These are phyloP conservation scores for Dysphania ambrosioides DNA, from an alignment of 148 eudicot genomes.

Conservation along the genomic window DNA sequence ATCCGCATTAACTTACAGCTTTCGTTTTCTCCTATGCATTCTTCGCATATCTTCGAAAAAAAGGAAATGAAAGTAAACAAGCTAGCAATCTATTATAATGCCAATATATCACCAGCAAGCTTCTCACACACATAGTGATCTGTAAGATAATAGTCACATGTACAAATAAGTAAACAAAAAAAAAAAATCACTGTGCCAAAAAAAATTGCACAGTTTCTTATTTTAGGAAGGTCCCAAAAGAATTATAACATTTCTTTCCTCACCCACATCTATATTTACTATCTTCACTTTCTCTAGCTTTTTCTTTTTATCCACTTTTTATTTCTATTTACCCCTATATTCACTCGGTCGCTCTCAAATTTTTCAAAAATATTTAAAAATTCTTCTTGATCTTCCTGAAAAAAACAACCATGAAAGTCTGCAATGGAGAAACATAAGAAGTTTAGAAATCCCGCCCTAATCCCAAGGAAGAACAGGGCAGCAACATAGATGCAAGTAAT, in stretches of 20 bases:
- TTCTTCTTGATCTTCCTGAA: background rate
- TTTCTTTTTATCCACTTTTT: background rate
- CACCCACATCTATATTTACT: too few relatives aligned
- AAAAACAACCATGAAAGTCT: background rate
- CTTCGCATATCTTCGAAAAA: conserved; percentile 66
- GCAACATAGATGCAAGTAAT: background rate
- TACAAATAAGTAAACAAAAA: background rate
- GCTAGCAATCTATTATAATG: background rate
- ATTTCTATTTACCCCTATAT: background rate
- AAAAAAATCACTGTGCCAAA: background rate
- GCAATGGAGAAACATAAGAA: too few relatives aligned
- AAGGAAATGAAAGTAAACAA: conserved; percentile 7
- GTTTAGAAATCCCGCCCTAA: background rate
- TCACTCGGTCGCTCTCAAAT: background rate
- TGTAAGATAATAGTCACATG: background rate
- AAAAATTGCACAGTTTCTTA: background rate
- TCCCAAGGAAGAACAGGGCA: background rate
- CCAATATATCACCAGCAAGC: background rate
- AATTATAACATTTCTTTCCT: background rate
- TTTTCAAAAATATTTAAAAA: background rate
- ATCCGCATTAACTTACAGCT: conserved; percentile 76
- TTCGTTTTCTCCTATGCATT: conserved; percentile 94
- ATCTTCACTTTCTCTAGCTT: background rate
- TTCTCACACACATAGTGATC: background rate
- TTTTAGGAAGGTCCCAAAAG: background rate